A percentile compares a stretch with the other conserved stretches of the same genome.
phyloP scores from a whole-genome alignment of 176 grass and related monocot genomes.

The Oryza coarctata region DNA sequence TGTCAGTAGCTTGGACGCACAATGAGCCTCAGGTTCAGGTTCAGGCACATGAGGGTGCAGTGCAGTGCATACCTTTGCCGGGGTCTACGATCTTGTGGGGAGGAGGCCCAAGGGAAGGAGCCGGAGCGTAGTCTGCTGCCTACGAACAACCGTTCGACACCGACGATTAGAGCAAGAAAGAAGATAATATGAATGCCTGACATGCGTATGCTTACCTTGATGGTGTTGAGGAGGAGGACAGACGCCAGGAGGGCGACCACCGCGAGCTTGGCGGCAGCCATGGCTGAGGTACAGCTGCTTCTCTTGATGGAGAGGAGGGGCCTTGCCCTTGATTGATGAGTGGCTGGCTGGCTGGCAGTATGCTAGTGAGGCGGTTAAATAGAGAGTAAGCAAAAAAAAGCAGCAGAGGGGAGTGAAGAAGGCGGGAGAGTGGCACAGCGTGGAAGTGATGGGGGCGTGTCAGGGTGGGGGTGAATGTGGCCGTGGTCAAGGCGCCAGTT shows the following conservation, averaged over 20 bases:
- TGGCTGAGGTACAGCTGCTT: constrained; percentile 4
- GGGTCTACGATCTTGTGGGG: constrained; percentile 69
- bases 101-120: constrained; percentile 39
- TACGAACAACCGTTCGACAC: neutral
- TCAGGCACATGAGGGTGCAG: no score
- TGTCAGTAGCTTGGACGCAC: neutral
- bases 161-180: neutral
- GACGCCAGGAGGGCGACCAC: constrained; percentile 35
- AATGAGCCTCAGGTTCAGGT: neutral
- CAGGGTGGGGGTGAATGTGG: neutral
- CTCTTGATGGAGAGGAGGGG: neutral
- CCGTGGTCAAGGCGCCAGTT: constrained; percentile 39
- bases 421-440: neutral
- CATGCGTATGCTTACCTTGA: constrained; percentile 30
- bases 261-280: constrained; percentile 46
- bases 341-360: neutral
- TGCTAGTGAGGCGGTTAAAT: constrained; percentile 32
- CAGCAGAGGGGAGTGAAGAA: neutral
- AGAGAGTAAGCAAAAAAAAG: no score
- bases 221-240: constrained; percentile 50
- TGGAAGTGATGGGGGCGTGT: neutral
- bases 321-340: neutral
- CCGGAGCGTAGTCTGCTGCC: constrained; percentile 43
- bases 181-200: neutral
- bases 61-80: constrained; percentile 44